phyloP scores from a whole-genome alignment of 2,329 filamentous ascomycete species.

The Raffaelea arxii region DNA sequence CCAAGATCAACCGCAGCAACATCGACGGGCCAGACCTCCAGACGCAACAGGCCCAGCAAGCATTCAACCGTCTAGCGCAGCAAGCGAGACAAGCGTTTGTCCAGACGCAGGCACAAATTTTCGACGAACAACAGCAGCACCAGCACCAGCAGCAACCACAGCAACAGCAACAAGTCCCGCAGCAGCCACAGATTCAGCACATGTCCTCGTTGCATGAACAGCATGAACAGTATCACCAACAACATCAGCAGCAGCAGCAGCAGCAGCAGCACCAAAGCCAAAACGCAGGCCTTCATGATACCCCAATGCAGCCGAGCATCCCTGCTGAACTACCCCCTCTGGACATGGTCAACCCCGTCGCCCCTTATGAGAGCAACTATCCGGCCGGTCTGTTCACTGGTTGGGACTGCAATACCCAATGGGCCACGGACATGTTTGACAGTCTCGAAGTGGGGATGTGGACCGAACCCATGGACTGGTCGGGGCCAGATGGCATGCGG shows the following conservation, averaged over 20 bases:
- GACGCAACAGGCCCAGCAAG: too few relatives aligned
- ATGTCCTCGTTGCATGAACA: background rate
- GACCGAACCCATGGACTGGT: slow-evolving; percentile 11
- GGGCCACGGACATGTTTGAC: slow-evolving; percentile 14
- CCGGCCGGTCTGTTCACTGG: background rate
- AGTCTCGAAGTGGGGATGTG: slow-evolving; percentile 13
- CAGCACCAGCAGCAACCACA: background rate
- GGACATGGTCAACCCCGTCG: background rate
- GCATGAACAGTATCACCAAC: background rate
- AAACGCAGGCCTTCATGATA: background rate
- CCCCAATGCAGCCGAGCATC: too few relatives aligned
- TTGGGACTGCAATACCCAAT: slow-evolving; percentile 11
- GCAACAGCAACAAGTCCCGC: background rate
- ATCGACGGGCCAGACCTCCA: too few relatives aligned
- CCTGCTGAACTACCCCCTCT: too few relatives aligned
- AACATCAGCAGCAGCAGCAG: background rate
- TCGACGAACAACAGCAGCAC: too few relatives aligned
- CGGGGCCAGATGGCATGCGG: background rate
- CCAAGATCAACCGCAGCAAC: slow-evolving; percentile 36
- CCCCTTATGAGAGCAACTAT: background rate
- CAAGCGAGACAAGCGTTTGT: too few relatives aligned
- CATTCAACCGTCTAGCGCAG: too few relatives aligned
- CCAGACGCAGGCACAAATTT: too few relatives aligned
- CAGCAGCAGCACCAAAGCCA: background rate
- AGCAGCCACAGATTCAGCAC: background rate